phyloP scores from a whole-genome alignment of 1,284 basidiomycete species.

The Leccinum laetum region DNA sequence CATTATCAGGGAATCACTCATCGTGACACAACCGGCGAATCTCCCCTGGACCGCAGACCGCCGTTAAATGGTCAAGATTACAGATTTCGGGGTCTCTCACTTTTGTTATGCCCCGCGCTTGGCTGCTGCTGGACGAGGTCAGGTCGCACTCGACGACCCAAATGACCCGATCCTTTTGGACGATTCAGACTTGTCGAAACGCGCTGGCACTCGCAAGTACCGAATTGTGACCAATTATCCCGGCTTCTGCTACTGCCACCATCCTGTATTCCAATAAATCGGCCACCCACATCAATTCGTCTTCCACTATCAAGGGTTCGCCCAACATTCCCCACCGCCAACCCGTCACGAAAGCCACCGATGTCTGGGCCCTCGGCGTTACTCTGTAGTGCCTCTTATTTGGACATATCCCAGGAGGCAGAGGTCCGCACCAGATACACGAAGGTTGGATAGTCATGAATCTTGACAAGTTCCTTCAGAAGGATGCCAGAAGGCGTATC shows the following conservation, averaged over 20 bases:
- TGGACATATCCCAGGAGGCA: slow-evolving; percentile 74
- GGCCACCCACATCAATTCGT: slow-evolving; percentile 30
- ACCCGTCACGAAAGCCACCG: slow-evolving; percentile 92
- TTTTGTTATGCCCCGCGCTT: slow-evolving; percentile 86
- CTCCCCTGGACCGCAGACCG: slow-evolving; percentile 89
- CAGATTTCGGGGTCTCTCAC: slow-evolving; percentile 97
- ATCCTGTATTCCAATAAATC: slow-evolving; percentile 31
- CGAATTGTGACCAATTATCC: slow-evolving; percentile 28
- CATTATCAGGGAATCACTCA: slow-evolving; percentile 99
- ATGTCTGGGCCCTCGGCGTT: slow-evolving; percentile 99
- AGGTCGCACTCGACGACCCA: slow-evolving; percentile 39
- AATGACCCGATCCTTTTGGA: slow-evolving; percentile 72
- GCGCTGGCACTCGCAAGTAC: slow-evolving; percentile 84
- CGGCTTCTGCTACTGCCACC: slow-evolving; percentile 33
- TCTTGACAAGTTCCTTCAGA: slow-evolving; percentile 79
- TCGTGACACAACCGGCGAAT: slow-evolving; percentile 98
- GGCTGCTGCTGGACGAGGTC: slow-evolving; percentile 47
- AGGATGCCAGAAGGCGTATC: slow-evolving; percentile 80
- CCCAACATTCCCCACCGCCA: slow-evolving; percentile 45
- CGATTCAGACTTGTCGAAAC: slow-evolving; percentile 87
- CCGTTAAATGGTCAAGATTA: slow-evolving; percentile 86
- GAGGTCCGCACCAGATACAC: slow-evolving; percentile 42
- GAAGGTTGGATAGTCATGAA: slow-evolving; percentile 67
- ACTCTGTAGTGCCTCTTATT: slow-evolving; percentile 96
- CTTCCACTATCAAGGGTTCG: slow-evolving; percentile 31